Evolutionary conservation across 164 flowering plant genomes (phyloP), one percentile per base, ranked within the genome.

Genomic region (Tinospora cordifolia): DNA sequence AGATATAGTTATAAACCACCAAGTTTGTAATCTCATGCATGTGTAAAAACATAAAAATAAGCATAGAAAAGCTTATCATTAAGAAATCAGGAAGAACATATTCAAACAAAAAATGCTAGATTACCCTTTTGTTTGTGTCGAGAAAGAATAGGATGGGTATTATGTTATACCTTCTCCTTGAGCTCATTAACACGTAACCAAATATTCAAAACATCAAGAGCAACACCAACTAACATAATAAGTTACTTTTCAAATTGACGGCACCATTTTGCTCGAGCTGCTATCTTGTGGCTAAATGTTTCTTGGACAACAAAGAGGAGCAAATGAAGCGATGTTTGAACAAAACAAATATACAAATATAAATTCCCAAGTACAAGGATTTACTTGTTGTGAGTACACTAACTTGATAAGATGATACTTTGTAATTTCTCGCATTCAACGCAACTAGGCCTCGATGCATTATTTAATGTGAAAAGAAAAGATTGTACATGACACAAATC

Each of bases 171-270:
- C 96, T 91, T 97, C 77, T 95, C 99, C 80, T 86, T 87, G 39
- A 91, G 87, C 75, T 88, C 96, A 71, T 58, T 82, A 44, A 85
- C 71, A 73, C 78, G 83, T 81, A 88, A 78, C 75, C 98, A 95
- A 72, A 87, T 87, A 65, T 92, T 88, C 76, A 95, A 78, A 69
- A 92, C 82, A 76, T 76, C 84, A 63, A 92, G 85, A 67, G 95
- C 97, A 77, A 83, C 82, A 65, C 86, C 95, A 77, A 86, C 82
- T 54, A 84, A 87, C 64, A 90, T 79, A 69, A 88, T 82, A 63
- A 95, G 92, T 80, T 95, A 97, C 64, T 87, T 85, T 75, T 95
- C 97, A 82, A 92, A 95, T 75, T 88, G 96, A 41, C 97, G 97
- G 11, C 99, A 93, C 73, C 98, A 84, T 79, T 92, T 97, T 39